Evolutionary conservation across 2,329 filamentous ascomycete genomes (phyloP).

Genomic region (Pseudopyrenochaeta lycopersici): DNA sequence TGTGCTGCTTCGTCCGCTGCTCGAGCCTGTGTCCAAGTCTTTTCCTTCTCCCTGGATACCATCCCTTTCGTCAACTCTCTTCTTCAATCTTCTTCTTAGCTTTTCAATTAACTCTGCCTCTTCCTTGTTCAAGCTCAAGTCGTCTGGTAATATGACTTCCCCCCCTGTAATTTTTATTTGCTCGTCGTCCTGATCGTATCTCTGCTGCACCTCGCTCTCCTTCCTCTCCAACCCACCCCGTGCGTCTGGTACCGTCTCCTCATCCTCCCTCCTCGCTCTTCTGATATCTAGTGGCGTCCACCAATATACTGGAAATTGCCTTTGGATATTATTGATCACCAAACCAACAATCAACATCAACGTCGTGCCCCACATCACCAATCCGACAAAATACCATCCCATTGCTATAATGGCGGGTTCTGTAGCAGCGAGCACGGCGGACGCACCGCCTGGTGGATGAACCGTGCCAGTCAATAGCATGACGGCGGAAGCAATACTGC

Average conservation of each 20-base stretch:
- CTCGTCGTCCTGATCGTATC: slow-evolving; percentile 21
- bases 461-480: slow-evolving; percentile 60
- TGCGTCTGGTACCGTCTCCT: slow-evolving; percentile 36
- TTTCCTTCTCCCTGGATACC: slow-evolving; percentile 8
- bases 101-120: slow-evolving; percentile 48
- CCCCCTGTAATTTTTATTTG: slow-evolving; percentile 43
- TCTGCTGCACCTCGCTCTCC: slow-evolving; percentile 22
- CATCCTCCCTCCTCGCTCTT: slow-evolving; percentile 23
- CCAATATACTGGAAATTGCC: slow-evolving; percentile 60
- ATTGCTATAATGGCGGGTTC: slow-evolving; percentile 51
- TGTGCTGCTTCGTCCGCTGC: slow-evolving; percentile 29
- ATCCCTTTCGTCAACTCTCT: slow-evolving; percentile 17
- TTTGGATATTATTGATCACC: slow-evolving; percentile 57
- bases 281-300: slow-evolving; percentile 55
- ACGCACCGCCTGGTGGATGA: slow-evolving; percentile 61
- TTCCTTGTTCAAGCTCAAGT: slow-evolving; percentile 45
- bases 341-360: slow-evolving; percentile 55
- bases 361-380: slow-evolving; percentile 53
- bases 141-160: slow-evolving; percentile 45
- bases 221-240: slow-evolving; percentile 28
- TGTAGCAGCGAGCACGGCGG: slow-evolving; percentile 56
- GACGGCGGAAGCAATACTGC: slow-evolving; percentile 53
- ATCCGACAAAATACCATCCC: slow-evolving; percentile 57
- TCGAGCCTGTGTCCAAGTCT: slow-evolving; percentile 8
- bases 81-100: slow-evolving; percentile 43